Evolutionary conservation across 768 basidiomycete genomes (phyloP).

Genomic region (Saitozyma podzolica): DNA sequence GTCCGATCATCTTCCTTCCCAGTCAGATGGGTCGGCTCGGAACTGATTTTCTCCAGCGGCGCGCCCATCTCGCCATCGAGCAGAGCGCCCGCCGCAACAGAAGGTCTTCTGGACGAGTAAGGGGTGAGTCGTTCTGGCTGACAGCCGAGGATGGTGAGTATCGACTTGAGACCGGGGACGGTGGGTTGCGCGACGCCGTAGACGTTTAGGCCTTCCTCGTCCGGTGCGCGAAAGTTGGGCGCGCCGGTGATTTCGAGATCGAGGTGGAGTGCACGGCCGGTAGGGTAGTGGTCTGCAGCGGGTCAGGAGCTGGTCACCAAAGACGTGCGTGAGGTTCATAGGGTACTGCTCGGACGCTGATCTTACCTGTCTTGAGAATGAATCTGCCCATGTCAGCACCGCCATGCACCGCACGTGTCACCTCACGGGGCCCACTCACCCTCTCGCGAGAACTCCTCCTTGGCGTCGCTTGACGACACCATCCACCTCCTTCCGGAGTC

Average conservation of each 20-base stretch:
- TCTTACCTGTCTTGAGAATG: slow-evolving; percentile 88
- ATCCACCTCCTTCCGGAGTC: slow-evolving; percentile 39
- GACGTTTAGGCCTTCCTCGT: slow-evolving; percentile 77
- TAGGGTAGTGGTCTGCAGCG: slow-evolving; percentile 49
- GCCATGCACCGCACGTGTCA: slow-evolving; percentile 1
- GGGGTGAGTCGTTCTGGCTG: slow-evolving; percentile 25
- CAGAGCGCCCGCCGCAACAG: neutral
- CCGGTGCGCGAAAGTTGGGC: slow-evolving; percentile 87
- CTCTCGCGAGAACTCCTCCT: slow-evolving; percentile 48
- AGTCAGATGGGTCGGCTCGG: neutral
- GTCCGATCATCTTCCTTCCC: slow-evolving; percentile 8
- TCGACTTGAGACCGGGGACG: slow-evolving; percentile 83
- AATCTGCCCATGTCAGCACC: slow-evolving; percentile 56
- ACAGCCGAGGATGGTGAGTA: slow-evolving; percentile 71
- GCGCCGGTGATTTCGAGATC: slow-evolving; percentile 91
- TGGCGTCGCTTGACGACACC: slow-evolving; percentile 50
- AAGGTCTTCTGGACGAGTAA: neutral
- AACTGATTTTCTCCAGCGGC: slow-evolving; percentile 14
- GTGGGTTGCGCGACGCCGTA: slow-evolving; percentile 96
- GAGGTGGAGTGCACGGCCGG: slow-evolving; percentile 73
- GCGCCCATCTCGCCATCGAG: slow-evolving; percentile 5
- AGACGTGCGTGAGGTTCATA: slow-evolving; percentile 58
- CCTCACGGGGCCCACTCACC: slow-evolving; percentile 28
- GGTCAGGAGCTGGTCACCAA: neutral
- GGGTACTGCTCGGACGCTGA: slow-evolving; percentile 52